Evolutionary conservation across 805 yeast species (phyloP).

Genomic region (Kluyveromyces starmeri): DNA sequence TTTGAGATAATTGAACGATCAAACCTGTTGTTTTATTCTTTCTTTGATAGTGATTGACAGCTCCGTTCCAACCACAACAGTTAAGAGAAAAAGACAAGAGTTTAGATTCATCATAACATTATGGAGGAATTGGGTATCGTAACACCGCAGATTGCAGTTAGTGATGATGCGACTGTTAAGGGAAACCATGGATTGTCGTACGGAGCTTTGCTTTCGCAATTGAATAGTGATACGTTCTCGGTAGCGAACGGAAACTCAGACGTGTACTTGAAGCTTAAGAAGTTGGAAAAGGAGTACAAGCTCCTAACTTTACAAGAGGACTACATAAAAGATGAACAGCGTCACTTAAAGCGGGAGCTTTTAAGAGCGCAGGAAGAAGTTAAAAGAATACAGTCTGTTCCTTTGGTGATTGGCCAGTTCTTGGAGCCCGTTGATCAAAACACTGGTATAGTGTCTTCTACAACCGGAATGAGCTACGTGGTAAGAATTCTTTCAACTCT

Average conservation of each 20-base stretch:
- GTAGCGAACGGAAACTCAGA: conserved; percentile 38
- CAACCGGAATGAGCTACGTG: conserved; percentile 96
- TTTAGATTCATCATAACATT: background rate
- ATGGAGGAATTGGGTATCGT: conserved; percentile 62
- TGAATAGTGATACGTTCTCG: conserved; percentile 17
- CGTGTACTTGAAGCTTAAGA: conserved; percentile 76
- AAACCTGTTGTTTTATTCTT: no score
- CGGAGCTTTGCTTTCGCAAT: conserved; percentile 24
- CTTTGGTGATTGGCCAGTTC: conserved; percentile 96
- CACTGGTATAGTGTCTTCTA: conserved; percentile 93
- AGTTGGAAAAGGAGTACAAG: conserved; percentile 83
- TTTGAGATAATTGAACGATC: no score
- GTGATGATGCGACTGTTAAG: conserved; percentile 27
- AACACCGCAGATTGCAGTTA: conserved; percentile 12
- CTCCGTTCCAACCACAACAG: no score
- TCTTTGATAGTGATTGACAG: no score
- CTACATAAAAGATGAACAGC: conserved; percentile 95
- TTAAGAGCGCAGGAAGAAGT: conserved; percentile 98
- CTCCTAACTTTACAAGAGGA: conserved; percentile 84
- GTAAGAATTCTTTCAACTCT: conserved; percentile 91
- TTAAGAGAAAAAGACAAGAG: no score
- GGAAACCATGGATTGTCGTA: conserved; percentile 26
- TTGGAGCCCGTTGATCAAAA: conserved; percentile 94
- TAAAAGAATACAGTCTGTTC: conserved; percentile 93
- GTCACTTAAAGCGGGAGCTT: conserved; percentile 88